Evolutionary conservation across 345 rosid genomes (phyloP).

Genomic region (Microcos paniculata): DNA sequence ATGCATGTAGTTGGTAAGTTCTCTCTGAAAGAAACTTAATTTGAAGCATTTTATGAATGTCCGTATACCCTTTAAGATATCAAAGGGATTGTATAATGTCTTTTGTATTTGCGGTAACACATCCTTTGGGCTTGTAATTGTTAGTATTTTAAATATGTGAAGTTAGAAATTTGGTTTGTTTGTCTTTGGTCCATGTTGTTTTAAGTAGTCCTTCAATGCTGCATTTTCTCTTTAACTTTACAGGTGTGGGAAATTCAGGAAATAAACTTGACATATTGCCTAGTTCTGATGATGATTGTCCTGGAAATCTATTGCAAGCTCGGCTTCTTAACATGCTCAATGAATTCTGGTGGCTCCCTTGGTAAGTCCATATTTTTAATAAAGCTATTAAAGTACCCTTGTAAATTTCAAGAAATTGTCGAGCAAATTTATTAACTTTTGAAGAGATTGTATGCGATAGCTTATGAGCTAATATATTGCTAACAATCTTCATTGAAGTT

Average conservation of each 20-base stretch:
- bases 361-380: too few relatives aligned
- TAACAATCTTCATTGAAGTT: constrained; percentile 97
- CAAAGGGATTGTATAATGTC: too few relatives aligned
- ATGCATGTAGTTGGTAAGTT: constrained; percentile 49
- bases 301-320: constrained; percentile 51
- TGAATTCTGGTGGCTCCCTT: too few relatives aligned
- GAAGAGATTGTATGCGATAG: constrained; percentile 13
- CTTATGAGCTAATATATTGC: constrained; percentile 20
- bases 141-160: too few relatives aligned
- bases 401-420: constrained; percentile 64
- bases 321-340: too few relatives aligned
- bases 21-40: constrained; percentile 18
- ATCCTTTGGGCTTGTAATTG: neutral
- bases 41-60: constrained; percentile 4
- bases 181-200: constrained; percentile 2
- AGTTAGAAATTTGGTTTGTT: constrained; percentile 8
- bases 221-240: constrained; percentile 16
- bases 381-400: too few relatives aligned
- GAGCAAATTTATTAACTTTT: neutral
- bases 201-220: constrained; percentile 1
- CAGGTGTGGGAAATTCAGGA: constrained; percentile 42
- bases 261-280: constrained; percentile 36
- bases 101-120: neutral
- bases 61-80: constrained; percentile 4
- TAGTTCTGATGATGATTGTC: constrained; percentile 33